These are phyloP conservation scores for Nepenthes mirabilis DNA, from an alignment of 148 eudicot species.

Conservation along the genomic window DNA sequence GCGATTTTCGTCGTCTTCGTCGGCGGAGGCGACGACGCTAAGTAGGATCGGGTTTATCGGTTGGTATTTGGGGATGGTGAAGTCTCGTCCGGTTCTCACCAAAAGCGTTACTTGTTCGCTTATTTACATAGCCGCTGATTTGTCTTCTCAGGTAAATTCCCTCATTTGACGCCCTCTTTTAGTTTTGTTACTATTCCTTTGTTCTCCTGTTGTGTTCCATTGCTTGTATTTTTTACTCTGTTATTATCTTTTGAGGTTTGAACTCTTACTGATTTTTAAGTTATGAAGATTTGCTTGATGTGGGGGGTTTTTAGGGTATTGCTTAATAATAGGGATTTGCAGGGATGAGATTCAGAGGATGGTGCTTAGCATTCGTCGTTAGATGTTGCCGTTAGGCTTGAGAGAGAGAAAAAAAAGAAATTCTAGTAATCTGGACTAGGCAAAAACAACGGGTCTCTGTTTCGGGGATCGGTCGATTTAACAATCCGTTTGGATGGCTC, in stretches of 20 bases:
- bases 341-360: too few species aligned
- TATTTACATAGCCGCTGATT: conserved; percentile 72
- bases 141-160: conserved; percentile 64
- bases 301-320: too few species aligned
- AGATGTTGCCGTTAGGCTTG: too few species aligned
- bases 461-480: too few species aligned
- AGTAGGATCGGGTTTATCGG: conserved; percentile 30
- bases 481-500: too few species aligned
- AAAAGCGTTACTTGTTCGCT: conserved; percentile 62
- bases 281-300: too few species aligned
- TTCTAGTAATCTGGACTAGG: too few species aligned
- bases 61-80: conserved; percentile 79
- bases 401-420: too few species aligned
- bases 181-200: background rate
- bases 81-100: conserved; percentile 63
- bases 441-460: too few species aligned
- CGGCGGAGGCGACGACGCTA: conserved; percentile 4
- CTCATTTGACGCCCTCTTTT: background rate
- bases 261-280: too few species aligned
- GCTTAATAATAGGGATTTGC: too few species aligned
- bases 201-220: background rate
- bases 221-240: background rate
- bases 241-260: background rate
- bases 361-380: too few species aligned
- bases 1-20: conserved; percentile 8